phyloP scores from a whole-genome alignment of 2,329 filamentous ascomycete species.

The Harringtonia aguacate region DNA sequence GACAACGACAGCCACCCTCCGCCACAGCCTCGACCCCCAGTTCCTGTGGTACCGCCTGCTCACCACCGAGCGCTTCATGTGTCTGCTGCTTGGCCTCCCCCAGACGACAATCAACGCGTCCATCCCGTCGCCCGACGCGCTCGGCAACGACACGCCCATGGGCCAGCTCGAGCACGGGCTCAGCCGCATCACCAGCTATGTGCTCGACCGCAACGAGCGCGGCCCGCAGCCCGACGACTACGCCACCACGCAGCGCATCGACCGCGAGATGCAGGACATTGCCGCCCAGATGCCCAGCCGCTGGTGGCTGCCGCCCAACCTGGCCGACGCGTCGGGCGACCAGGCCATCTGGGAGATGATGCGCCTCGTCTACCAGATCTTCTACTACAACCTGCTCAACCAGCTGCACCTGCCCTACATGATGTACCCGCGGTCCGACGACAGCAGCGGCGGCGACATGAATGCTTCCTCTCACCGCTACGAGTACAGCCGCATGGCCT shows the following conservation, averaged over 20 bases:
- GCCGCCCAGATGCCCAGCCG: constrained; percentile 25
- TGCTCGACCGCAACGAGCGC: constrained; percentile 25
- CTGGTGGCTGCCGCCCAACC: constrained; percentile 28
- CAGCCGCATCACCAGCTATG: constrained; percentile 21
- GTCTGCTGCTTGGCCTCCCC: constrained; percentile 34
- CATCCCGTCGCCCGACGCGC: constrained; percentile 14
- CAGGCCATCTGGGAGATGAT: constrained; percentile 19
- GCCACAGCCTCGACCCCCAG: constrained; percentile 18
- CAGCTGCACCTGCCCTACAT: constrained; percentile 30
- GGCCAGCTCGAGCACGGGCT: constrained; percentile 25
- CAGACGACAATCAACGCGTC: constrained; percentile 19
- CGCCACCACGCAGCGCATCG: constrained; percentile 21
- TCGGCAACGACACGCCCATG: constrained; percentile 18
- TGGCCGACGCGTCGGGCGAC: constrained; percentile 1
- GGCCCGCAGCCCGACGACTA: constrained; percentile 14
- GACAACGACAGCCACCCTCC: constrained; percentile 13
- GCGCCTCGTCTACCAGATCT: constrained; percentile 22
- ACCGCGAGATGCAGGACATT: constrained; percentile 25
- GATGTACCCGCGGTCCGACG: constrained; percentile 11
- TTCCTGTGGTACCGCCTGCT: constrained; percentile 36
- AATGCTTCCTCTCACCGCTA: constrained; percentile 7
- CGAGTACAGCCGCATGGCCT: constrained; percentile 23
- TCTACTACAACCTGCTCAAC: constrained; percentile 26
- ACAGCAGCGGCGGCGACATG: constrained; percentile 10
- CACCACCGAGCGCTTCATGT: constrained; percentile 33